Evolutionary conservation across 2,329 filamentous ascomycete genomes (phyloP).

Genomic region (Tolypocladium ophioglossoides): DNA sequence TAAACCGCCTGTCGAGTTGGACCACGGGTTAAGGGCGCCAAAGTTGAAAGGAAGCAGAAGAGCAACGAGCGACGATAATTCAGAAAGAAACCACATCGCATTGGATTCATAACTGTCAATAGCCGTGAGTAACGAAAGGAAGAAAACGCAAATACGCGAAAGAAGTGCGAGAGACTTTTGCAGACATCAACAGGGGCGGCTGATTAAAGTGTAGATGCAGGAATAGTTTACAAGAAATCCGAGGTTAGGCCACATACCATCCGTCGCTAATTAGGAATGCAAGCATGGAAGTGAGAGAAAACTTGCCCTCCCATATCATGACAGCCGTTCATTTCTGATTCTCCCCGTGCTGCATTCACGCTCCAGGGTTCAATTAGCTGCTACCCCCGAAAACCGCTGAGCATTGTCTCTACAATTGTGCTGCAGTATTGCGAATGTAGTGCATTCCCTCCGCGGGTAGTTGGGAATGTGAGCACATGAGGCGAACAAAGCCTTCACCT

Average conservation of each 20-base stretch:
- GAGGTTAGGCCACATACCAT: background rate
- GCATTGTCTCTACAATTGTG: background rate
- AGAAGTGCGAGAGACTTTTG: background rate
- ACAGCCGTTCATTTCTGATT: too few relatives aligned
- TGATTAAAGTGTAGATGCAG: background rate
- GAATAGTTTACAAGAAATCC: too few relatives aligned
- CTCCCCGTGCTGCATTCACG: too few relatives aligned
- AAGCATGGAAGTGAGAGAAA: background rate
- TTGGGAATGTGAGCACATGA: background rate
- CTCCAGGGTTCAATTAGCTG: too few relatives aligned
- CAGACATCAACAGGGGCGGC: background rate
- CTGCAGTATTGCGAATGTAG: background rate
- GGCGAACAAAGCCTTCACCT: too few relatives aligned
- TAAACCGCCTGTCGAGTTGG: background rate
- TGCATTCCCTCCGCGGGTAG: background rate
- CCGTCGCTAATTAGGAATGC: background rate
- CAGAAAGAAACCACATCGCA: background rate
- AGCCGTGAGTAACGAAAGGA: background rate
- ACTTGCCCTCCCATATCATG: background rate
- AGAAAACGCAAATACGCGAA: background rate
- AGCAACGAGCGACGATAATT: background rate
- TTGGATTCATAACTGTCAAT: background rate
- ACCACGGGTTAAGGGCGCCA: background rate
- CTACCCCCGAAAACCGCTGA: too few relatives aligned
- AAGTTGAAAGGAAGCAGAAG: background rate